Evolutionary conservation across 2,329 filamentous ascomycete genomes (phyloP), one percentile per base, ranked within the genome.

Genomic region (Didymella exigua): DNA sequence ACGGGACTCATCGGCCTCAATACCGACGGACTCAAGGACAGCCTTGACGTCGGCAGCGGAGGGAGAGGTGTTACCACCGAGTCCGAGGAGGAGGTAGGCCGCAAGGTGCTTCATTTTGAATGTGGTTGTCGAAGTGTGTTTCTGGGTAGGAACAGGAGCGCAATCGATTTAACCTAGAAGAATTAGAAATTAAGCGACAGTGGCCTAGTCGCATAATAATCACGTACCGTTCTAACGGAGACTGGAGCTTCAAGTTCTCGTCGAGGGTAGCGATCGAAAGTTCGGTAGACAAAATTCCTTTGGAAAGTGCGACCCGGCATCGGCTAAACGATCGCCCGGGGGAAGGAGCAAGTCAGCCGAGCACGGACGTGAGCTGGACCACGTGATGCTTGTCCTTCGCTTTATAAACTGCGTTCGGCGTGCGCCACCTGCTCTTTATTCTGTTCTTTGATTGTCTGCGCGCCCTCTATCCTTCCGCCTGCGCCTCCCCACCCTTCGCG

Each of bases 81-180:
- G 89, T 83, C 84, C 82, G 81, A 98, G 91, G 78, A 99, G 93
- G 77, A 99, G 92, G 88, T 96, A 98, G 79, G 95, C 93, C 79
- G 95, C 95, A 84, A 99, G 89, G 84, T 98, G 89, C 93, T 99
- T 98, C 95, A 99, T 98, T 91, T 88, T 96, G 40, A 54, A 55
- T 55, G 46, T 55, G 46, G 34, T 55, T 91, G 88, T 96, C 79
- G 76, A 71, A 70, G 61, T 66, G 49, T 63, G 56, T 62, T 59
- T 59, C 58, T 56, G 49, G 60, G 52, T 54, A 65, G 70, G 87
- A 92, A 93, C 89, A 89, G 84, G 90, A 93, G 89, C 89, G 84
- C 93, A 98, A 98, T 98, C 93, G 87, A 89, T 96, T 98, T 74
- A 75, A 74, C 72, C 72, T 74, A 61, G 26, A 56, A 55, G 37